Base-by-base conservation (phyloP, 345 rosid species). In the Camelina laxa region DNA sequence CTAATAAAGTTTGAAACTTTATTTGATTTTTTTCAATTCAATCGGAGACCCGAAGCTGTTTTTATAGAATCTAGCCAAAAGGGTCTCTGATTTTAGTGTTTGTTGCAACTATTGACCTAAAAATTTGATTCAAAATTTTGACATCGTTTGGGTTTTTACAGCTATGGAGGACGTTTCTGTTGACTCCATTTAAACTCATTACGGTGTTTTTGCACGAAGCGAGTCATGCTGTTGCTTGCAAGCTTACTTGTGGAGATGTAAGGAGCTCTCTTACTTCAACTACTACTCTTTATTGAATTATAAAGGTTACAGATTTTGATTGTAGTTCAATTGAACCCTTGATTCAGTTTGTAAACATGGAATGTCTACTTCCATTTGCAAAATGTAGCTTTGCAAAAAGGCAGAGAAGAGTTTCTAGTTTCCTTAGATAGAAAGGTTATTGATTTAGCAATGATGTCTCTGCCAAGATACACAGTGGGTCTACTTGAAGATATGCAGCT, bases 161-260 rank as follows among this genome's bases (percentile, higher is more conserved):
- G 98, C 83, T 91, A 51, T 95, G 99, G 99, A 89, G 99, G 85
- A 95, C 99, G 6, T 61, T 95, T 15, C 77, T 95, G 3, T 70
- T 95, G 84, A 89, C 85, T 14, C 99, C 99, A 14, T 94, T 92
- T 76, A 95, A 95, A 92, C 96, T 92, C 73, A 95, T 95, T 66
- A 92, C 99, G 1, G 97, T 95, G 31, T 95, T 92, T 80, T 71
- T 95, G 58, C 99, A 92, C 47, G 99, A 95, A 84, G 97, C 91
- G 13, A 95, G 99, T 80, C 99, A 95, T 83, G 99, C 99, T 4
- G 81, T 90, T 70, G 99, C 97, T 68, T 92, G 99, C 81, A 95
- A 80, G 82, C 97, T 95, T 81, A 95, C 99, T 1, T 95, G 99
- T 80, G 99, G 99, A 57, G 80, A 86, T 76, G 99, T 94, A 86